Evolutionary conservation across 768 basidiomycete genomes (phyloP).

Genomic region (Tubosaeta sp.): DNA sequence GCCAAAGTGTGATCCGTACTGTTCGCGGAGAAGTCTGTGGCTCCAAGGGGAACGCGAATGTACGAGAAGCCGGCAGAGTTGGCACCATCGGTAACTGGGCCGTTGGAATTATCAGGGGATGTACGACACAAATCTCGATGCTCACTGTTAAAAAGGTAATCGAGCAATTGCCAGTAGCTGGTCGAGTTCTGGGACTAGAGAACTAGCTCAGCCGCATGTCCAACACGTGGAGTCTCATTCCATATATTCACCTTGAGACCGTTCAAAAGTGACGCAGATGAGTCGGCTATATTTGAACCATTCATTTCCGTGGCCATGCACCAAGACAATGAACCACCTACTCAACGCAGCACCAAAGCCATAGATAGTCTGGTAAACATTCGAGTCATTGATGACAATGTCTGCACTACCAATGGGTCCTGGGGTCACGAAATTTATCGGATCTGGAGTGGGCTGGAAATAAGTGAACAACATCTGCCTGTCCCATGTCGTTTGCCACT

Average conservation of each 20-base stretch:
- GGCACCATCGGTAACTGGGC: slow-evolving; percentile 50
- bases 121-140: neutral
- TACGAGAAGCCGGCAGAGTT: slow-evolving; percentile 66
- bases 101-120: neutral
- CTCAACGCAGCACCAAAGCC: slow-evolving; percentile 69
- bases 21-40: slow-evolving; percentile 65
- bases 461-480: slow-evolving; percentile 28
- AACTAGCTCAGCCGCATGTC: slow-evolving; percentile 2
- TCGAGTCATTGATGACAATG: slow-evolving; percentile 54
- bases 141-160: slow-evolving; percentile 50
- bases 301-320: slow-evolving; percentile 1
- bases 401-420: slow-evolving; percentile 56
- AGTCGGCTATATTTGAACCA: slow-evolving; percentile 50
- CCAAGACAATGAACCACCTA: slow-evolving; percentile 25
- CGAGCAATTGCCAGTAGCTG: slow-evolving; percentile 57
- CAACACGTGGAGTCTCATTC: neutral
- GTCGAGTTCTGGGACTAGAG: slow-evolving; percentile 44
- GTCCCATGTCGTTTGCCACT: slow-evolving; percentile 56
- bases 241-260: slow-evolving; percentile 54
- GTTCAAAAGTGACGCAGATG: slow-evolving; percentile 56
- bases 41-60: slow-evolving; percentile 66
- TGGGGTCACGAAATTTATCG: slow-evolving; percentile 37
- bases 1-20: slow-evolving; percentile 33
- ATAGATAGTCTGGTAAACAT: slow-evolving; percentile 55
- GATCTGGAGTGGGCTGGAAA: slow-evolving; percentile 25